phyloP scores from a whole-genome alignment of 202 grass and related monocot genomes.

The Schoenoplectus tabernaemontani region DNA sequence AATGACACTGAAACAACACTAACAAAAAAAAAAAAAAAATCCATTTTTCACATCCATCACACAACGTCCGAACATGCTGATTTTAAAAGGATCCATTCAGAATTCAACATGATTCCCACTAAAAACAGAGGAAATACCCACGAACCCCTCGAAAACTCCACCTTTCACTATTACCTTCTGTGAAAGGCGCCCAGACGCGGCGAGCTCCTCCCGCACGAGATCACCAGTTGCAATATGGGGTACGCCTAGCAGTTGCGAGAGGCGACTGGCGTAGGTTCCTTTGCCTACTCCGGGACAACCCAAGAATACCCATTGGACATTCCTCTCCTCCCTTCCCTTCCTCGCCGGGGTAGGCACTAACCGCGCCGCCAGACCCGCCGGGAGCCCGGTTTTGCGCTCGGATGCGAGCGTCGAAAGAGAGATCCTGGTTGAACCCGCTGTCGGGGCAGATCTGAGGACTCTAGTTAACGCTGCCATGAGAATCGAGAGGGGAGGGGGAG shows the following conservation, averaged over 20 bases:
- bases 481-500: not conserved
- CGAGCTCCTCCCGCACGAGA: constrained; percentile 69
- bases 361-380: constrained; percentile 14
- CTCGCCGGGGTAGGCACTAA: constrained; percentile 20
- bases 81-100: not conserved
- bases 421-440: constrained; percentile 24
- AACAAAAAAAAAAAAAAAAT: not conserved
- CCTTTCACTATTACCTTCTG: too few relatives aligned
- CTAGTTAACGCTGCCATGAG: constrained; percentile 52
- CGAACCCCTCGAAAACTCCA: too few relatives aligned
- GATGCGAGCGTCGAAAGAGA: constrained; percentile 31
- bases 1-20: constrained; percentile 1
- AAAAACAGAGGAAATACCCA: too few relatives aligned
- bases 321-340: constrained; percentile 41
- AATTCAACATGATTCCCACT: not conserved
- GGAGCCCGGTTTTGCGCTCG: constrained; percentile 15
- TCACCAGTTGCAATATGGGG: constrained; percentile 82
- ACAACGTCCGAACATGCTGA: not conserved
- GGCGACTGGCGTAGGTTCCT: constrained; percentile 68
- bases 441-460: constrained; percentile 36
- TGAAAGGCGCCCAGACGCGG: constrained; percentile 43
- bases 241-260: constrained; percentile 61
- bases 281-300: constrained; percentile 77
- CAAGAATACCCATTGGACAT: constrained; percentile 81
- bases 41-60: not conserved